Evolutionary conservation across 768 basidiomycete genomes (phyloP), one percentile per base, ranked within the genome.

Genomic region (Psilocybe tampanensis): DNA sequence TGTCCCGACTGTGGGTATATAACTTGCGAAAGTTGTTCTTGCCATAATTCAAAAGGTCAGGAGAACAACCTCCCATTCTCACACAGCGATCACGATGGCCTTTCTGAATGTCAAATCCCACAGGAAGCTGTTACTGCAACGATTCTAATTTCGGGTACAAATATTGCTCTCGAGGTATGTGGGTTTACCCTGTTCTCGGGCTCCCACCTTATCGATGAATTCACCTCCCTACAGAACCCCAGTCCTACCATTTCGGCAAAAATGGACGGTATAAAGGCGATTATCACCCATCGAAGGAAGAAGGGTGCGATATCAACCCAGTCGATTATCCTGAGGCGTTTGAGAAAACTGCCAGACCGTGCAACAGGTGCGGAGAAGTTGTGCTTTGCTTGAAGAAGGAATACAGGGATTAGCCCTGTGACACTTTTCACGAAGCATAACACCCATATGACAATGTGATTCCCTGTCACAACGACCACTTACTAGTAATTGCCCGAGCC

Each of bases 91-190:
- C 12, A 22, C 44, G 0, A 8, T 18, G 13, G 21, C 13, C 21
- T 13, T 21, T 4, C 32, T 42, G 18, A 34, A n/a, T 18, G 6
- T 34, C 23, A 44, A 9, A 3, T 0, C 22, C 26, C 29, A 21
- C 19, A 76, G 72, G 74, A 18, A 71, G 72, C 8, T 74, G 74
- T 63, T 72, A 72, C 51, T 74, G 74, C 61, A 64, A 60, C 9
- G 65, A 67, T 41, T 68, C 67, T 18, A 74, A 75, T 51, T 73
- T 75, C 43, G 72, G 73, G 8, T 53, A 64, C 29, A 52, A 54
- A 15, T 74, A 75, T 50, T 75, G 73, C 55, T 49, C 53, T 21
- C 64, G 62, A 56, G 67, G 68, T 64, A 13, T 13, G n/a, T 8
- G 4, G 15, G 12, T 39, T 13, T 39, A 39, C 15, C n/a, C 3